Evolutionary conservation across 1,284 basidiomycete genomes (phyloP).

Genomic region (Inonotus hispidus): DNA sequence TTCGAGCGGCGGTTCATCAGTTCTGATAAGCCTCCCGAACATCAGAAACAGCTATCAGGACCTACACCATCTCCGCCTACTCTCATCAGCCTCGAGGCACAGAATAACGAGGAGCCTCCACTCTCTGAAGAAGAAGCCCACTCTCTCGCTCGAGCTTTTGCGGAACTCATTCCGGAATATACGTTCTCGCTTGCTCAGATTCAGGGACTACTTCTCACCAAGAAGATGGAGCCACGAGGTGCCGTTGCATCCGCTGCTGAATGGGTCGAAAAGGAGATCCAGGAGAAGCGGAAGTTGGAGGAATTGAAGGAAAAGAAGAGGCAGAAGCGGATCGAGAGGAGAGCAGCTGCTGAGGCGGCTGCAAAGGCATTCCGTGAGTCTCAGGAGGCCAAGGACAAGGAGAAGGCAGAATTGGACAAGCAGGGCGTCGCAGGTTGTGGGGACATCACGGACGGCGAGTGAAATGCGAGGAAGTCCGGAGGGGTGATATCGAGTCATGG

Average conservation of each 20-base stretch:
- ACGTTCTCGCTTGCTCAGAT: conserved; percentile 15
- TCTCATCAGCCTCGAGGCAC: neutral
- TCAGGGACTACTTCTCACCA: conserved; percentile 13
- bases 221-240: conserved; percentile 6
- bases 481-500: too few species aligned
- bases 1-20: conserved; percentile 27
- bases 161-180: conserved; percentile 9
- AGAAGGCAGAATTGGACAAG: neutral
- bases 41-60: neutral
- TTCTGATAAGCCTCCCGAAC: neutral
- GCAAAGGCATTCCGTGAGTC: neutral
- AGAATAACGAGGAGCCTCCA: neutral
- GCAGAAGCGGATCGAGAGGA: neutral
- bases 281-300: conserved; percentile 10
- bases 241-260: neutral
- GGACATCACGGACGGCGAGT: too few species aligned
- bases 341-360: neutral
- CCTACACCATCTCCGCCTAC: neutral
- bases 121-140: conserved; percentile 14
- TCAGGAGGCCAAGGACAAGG: neutral
- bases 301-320: conserved; percentile 15
- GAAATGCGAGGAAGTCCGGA: too few species aligned
- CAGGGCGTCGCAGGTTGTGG: neutral
- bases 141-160: conserved; percentile 9
- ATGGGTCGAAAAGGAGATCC: conserved; percentile 13